phyloP scores from a whole-genome alignment of 2,329 filamentous ascomycete species.

The Aspergillus pseudotamarii region DNA sequence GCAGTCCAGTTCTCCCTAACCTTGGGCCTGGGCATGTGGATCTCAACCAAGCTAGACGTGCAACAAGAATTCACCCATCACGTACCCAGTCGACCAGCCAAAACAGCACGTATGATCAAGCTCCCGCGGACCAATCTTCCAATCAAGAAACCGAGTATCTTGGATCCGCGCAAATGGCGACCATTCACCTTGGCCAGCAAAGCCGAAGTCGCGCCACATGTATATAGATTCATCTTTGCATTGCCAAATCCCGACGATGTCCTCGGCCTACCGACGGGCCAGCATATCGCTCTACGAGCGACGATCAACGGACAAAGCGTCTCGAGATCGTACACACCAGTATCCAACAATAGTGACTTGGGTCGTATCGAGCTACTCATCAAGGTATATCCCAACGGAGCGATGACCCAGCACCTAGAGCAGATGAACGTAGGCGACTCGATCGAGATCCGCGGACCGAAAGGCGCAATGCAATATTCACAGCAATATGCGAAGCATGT shows the following conservation, averaged over 20 bases:
- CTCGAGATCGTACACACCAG: constrained; percentile 55
- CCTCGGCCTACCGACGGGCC: constrained; percentile 57
- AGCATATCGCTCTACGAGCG: constrained; percentile 56
- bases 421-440: constrained; percentile 30
- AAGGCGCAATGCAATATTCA: constrained; percentile 33
- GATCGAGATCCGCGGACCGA: constrained; percentile 34
- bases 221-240: constrained; percentile 51
- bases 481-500: constrained; percentile 26
- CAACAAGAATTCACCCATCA: constrained; percentile 29
- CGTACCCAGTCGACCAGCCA: constrained; percentile 45
- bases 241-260: constrained; percentile 49
- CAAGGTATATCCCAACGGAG: constrained; percentile 32
- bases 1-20: constrained; percentile 24
- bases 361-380: constrained; percentile 33
- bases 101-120: constrained; percentile 30
- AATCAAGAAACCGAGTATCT: constrained; percentile 33
- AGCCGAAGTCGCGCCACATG: constrained; percentile 20
- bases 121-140: constrained; percentile 28
- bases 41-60: constrained; percentile 25
- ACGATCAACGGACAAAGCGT: constrained; percentile 49
- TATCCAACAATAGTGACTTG: constrained; percentile 30
- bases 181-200: constrained; percentile 44
- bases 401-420: constrained; percentile 29
- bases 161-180: constrained; percentile 46
- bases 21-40: constrained; percentile 20